Evolutionary conservation across 1,284 basidiomycete species (phyloP).

Genomic region (Austroboletus niveus): DNA sequence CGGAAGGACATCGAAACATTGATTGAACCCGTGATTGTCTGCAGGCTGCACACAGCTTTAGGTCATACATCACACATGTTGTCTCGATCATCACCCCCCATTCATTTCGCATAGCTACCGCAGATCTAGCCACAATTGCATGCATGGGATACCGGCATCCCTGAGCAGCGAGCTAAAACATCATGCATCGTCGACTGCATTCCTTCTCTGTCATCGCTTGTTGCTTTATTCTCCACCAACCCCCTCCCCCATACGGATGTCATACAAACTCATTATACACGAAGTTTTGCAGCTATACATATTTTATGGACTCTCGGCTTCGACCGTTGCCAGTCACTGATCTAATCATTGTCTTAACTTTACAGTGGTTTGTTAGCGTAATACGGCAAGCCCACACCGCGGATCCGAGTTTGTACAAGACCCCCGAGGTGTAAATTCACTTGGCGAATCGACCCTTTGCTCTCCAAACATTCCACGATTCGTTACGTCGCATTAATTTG

Average conservation of each 20-base stretch:
- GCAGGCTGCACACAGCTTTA: too few relatives aligned
- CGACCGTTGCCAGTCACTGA: too few relatives aligned
- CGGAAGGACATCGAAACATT: not conserved
- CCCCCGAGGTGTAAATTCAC: constrained; percentile 1
- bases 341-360: too few relatives aligned
- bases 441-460: not conserved
- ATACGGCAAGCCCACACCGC: too few relatives aligned
- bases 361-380: too few relatives aligned
- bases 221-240: too few relatives aligned
- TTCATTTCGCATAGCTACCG: constrained; percentile 10
- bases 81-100: constrained; percentile 7
- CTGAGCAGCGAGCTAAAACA: too few relatives aligned
- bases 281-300: not conserved
- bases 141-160: not conserved
- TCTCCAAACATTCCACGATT: not conserved
- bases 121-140: not conserved
- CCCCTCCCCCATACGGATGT: not conserved
- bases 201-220: too few relatives aligned
- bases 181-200: too few relatives aligned
- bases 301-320: too few relatives aligned
- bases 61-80: too few relatives aligned
- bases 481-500: not conserved
- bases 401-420: not conserved
- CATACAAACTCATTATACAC: not conserved
- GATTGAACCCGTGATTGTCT: too few relatives aligned